Evolutionary conservation across 2,329 filamentous ascomycete genomes (phyloP).

Genomic region (Myriangium duriaei): DNA sequence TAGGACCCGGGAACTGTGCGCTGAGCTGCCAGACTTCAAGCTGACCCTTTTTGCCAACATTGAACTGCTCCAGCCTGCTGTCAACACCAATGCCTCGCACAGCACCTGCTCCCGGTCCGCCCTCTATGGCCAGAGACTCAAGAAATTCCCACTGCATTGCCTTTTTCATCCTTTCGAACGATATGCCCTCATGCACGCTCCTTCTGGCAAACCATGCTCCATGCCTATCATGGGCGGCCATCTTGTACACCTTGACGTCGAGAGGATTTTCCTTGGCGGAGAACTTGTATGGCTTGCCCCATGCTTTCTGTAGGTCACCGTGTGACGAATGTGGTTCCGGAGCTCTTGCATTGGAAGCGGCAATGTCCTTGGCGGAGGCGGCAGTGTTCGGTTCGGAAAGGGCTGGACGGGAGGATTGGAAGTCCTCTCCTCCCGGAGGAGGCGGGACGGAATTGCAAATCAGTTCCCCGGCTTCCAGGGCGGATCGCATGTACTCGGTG

Average conservation of each 20-base stretch:
- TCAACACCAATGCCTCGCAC: constrained; percentile 81
- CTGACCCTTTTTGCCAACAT: constrained; percentile 47
- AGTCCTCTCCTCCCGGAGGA: constrained; percentile 33
- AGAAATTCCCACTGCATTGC: constrained; percentile 69
- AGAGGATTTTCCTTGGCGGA: constrained; percentile 61
- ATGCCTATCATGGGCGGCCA: constrained; percentile 63
- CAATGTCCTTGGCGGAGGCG: constrained; percentile 38
- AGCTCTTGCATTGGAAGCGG: constrained; percentile 38
- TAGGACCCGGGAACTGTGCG: constrained; percentile 81
- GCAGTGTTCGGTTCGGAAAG: constrained; percentile 44
- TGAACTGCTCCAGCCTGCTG: constrained; percentile 52
- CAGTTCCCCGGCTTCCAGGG: constrained; percentile 48
- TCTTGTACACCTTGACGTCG: constrained; percentile 66
- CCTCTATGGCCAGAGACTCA: constrained; percentile 60
- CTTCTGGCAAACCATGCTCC: constrained; percentile 83
- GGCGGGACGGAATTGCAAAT: constrained; percentile 67
- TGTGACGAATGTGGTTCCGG: constrained; percentile 40
- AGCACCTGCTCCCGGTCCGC: constrained; percentile 57
- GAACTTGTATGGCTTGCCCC: constrained; percentile 72
- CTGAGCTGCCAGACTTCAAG: constrained; percentile 73
- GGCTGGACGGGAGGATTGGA: constrained; percentile 39
- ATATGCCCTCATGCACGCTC: constrained; percentile 67
- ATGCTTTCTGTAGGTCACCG: constrained; percentile 58
- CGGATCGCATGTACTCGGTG: constrained; percentile 26
- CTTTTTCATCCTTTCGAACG: constrained; percentile 64